Conservation (phyloP, 2,329 filamentous ascomycete species). For the Cytospora paraplurivora region DNA sequence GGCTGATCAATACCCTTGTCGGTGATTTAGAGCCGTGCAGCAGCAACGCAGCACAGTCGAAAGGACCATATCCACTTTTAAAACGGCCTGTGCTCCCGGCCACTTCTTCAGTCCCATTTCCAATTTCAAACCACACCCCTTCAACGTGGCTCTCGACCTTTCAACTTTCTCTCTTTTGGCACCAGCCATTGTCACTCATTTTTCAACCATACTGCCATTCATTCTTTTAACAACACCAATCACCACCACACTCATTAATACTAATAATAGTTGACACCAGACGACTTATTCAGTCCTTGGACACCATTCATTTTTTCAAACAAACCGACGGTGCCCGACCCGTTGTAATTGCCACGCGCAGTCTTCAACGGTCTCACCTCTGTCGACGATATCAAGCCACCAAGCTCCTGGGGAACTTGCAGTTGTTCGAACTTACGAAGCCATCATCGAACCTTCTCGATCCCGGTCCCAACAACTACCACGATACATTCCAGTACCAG, state of each 20-base stretch:
- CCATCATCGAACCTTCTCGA: slow-evolving; percentile 18
- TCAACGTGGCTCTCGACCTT: slow-evolving; percentile 26
- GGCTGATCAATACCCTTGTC: slow-evolving; percentile 30
- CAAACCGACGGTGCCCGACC: slow-evolving; percentile 8
- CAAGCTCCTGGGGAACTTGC: slow-evolving; percentile 54
- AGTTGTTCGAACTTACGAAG: slow-evolving; percentile 13
- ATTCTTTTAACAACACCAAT: slow-evolving; percentile 37
- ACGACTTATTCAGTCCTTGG: slow-evolving; percentile 36
- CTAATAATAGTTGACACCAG: slow-evolving; percentile 55
- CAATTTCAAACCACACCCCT: slow-evolving; percentile 20
- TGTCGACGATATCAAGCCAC: slow-evolving; percentile 17
- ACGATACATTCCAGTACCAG: slow-evolving; percentile 30
- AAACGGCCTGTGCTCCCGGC: slow-evolving; percentile 31
- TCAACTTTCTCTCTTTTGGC: slow-evolving; percentile 41
- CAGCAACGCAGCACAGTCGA: slow-evolving; percentile 28
- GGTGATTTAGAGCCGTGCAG: slow-evolving; percentile 30
- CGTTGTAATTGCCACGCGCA: slow-evolving; percentile 36
- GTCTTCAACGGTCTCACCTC: slow-evolving; percentile 32
- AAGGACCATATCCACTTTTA: slow-evolving; percentile 27
- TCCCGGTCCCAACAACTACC: slow-evolving; percentile 31
- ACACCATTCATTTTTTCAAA: slow-evolving; percentile 17
- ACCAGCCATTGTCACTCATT: slow-evolving; percentile 62
- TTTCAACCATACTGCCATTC: slow-evolving; percentile 39
- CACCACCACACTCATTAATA: slow-evolving; percentile 58
- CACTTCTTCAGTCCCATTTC: slow-evolving; percentile 29